Evolutionary conservation across 768 basidiomycete genomes (phyloP).

Genomic region (Russula sp.): DNA sequence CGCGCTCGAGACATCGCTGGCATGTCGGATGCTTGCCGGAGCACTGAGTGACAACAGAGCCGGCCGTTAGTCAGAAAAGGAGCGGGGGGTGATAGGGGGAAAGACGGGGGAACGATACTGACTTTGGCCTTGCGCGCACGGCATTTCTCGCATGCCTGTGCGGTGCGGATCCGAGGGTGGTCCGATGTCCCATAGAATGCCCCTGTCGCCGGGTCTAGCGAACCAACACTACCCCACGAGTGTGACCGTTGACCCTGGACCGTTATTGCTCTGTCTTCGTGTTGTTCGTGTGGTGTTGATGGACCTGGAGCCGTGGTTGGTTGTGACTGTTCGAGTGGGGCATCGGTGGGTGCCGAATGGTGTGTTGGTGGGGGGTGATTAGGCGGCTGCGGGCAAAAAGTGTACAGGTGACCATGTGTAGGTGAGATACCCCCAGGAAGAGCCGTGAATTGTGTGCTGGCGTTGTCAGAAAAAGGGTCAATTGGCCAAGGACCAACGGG

Average conservation of each 20-base stretch:
- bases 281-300: not conserved
- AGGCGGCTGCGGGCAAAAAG: not conserved
- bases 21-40: conserved; percentile 69
- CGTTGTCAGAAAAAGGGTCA: not conserved
- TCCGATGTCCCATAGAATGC: conserved; percentile 64
- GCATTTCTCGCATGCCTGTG: conserved; percentile 75
- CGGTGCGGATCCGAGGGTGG: conserved; percentile 63
- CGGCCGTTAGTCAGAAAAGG: not conserved
- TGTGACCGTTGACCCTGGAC: not conserved
- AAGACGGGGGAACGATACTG: conserved; percentile 26
- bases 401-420: not conserved
- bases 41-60: conserved; percentile 45
- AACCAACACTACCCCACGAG: conserved; percentile 43
- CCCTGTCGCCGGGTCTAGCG: conserved; percentile 61
- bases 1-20: conserved; percentile 57
- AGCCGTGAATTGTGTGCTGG: not conserved
- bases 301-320: not conserved
- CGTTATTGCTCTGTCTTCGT: not conserved
- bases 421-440: not conserved
- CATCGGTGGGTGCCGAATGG: not conserved
- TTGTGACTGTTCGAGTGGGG: conserved; percentile 3
- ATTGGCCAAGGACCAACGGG: not conserved
- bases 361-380: not conserved
- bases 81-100: not conserved
- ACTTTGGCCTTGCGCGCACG: conserved; percentile 73